Evolutionary conservation across 1,284 basidiomycete species (phyloP).

Genomic region (Serendipita sp.): DNA sequence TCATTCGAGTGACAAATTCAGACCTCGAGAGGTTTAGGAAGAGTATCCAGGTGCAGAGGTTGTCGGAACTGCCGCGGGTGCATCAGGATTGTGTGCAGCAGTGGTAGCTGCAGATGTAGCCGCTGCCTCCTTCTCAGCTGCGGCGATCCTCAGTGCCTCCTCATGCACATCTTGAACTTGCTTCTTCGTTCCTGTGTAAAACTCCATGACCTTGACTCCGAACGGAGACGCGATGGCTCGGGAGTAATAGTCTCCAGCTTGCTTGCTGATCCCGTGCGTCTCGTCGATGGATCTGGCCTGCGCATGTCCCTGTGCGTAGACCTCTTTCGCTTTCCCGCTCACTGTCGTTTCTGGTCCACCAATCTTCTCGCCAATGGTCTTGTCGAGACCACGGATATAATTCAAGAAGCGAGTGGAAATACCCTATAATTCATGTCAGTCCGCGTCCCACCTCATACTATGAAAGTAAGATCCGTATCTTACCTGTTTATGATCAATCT

Average conservation of each 20-base stretch:
- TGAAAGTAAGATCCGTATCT: not conserved
- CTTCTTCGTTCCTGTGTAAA: constrained; percentile 72
- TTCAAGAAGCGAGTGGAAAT: constrained; percentile 73
- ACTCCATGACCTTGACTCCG: constrained; percentile 57
- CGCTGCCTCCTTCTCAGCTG: constrained; percentile 34
- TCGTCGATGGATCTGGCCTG: constrained; percentile 66
- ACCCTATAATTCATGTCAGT: constrained; percentile 43
- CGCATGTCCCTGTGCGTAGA: constrained; percentile 42
- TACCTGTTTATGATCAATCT: constrained; percentile 39
- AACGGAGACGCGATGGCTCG: constrained; percentile 60
- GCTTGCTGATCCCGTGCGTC: constrained; percentile 60
- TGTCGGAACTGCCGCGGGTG: constrained; percentile 12
- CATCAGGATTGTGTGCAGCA: not conserved
- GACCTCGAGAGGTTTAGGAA: not conserved
- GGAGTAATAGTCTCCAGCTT: constrained; percentile 66
- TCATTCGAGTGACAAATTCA: too few relatives aligned
- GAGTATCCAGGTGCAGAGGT: not conserved
- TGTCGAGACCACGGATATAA: constrained; percentile 62
- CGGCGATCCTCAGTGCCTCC: constrained; percentile 66
- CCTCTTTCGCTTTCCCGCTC: constrained; percentile 53
- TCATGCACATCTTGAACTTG: constrained; percentile 77
- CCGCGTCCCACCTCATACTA: not conserved
- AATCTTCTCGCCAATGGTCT: constrained; percentile 48
- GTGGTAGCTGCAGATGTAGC: constrained; percentile 11
- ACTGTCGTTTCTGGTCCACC: constrained; percentile 63